A percentile compares a stretch with the other conserved stretches of the same genome.
Conservation (phyloP, 345 rosid genomes). For the Xanthoceras sorbifolium region DNA sequence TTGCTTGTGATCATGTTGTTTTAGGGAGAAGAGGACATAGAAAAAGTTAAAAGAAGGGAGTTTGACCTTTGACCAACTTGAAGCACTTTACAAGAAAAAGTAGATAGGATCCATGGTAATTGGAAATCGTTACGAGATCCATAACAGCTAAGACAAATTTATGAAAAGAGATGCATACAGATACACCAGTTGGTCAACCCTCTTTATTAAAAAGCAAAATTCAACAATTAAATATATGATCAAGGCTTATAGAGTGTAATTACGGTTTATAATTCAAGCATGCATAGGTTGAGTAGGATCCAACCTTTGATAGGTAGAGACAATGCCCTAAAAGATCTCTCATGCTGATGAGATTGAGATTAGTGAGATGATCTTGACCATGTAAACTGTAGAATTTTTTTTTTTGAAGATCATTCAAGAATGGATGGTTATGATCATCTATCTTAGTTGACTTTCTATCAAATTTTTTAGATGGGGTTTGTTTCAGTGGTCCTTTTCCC, state of each 20-base stretch:
- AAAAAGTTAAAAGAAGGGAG: not conserved
- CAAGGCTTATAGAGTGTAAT: slow-evolving; percentile 3
- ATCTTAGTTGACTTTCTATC: slow-evolving; percentile 5
- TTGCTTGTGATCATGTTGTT: not conserved
- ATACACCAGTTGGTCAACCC: slow-evolving; percentile 12
- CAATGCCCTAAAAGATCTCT: slow-evolving; percentile 1
- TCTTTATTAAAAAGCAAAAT: not conserved
- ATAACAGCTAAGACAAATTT: slow-evolving; percentile 2
- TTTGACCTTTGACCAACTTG: not conserved
- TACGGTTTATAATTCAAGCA: slow-evolving; percentile 18
- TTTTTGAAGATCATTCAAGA: not conserved
- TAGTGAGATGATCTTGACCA: slow-evolving; percentile 11
- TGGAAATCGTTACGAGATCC: slow-evolving; percentile 4
- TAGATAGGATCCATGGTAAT: slow-evolving; percentile 6
- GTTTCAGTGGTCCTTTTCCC: not conserved
- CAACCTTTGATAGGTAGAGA: not conserved
- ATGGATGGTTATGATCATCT: not conserved
- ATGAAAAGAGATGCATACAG: slow-evolving; percentile 1
- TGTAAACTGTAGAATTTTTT: not conserved
- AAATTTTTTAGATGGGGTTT: not conserved
- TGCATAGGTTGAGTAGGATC: slow-evolving; percentile 9
- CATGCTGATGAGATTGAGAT: not conserved
- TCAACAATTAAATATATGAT: not conserved
- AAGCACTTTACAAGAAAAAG: not conserved
- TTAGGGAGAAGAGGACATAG: not conserved